Evolutionary conservation across 2,329 filamentous ascomycete species (phyloP).

Genomic region (Alternaria alternata): DNA sequence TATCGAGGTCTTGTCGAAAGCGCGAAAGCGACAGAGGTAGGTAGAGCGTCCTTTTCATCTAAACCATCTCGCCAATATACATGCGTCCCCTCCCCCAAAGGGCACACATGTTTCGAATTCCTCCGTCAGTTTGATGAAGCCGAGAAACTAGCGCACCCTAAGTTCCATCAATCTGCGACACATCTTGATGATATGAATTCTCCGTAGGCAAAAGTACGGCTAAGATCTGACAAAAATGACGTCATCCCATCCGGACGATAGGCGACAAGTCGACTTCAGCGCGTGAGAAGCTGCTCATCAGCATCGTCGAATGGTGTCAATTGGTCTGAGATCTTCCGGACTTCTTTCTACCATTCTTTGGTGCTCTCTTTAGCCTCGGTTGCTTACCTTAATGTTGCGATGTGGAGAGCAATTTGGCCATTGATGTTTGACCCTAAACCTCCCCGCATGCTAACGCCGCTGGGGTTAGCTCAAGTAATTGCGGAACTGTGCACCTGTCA

Average conservation of each 20-base stretch:
- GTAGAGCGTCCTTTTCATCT: not conserved
- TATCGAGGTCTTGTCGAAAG: not conserved
- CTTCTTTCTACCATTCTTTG: not conserved
- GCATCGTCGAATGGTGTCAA: not conserved
- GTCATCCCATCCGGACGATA: not conserved
- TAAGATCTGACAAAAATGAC: not conserved
- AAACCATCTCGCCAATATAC: not conserved
- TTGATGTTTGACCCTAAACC: not conserved
- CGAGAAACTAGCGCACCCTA: not conserved
- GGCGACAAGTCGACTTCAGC: not conserved
- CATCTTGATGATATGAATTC: not conserved
- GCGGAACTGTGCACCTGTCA: not conserved
- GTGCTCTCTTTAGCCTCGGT: conserved; percentile 2
- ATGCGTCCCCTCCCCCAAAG: not conserved
- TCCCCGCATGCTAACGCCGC: not conserved
- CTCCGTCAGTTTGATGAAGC: conserved; percentile 12
- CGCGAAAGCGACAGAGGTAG: not conserved
- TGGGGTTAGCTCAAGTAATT: not conserved
- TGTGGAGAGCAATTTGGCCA: conserved; percentile 9
- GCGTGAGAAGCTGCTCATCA: not conserved
- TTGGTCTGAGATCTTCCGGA: not conserved
- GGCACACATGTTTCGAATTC: not conserved
- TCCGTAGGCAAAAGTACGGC: conserved; percentile 5
- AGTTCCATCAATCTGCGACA: conserved; percentile 6
- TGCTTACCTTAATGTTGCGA: conserved; percentile 4